A percentile compares a stretch with the other conserved stretches of the same genome.
Evolutionary conservation across 2,329 filamentous ascomycete species (phyloP).

Genomic region (Amesomyces nigricolor): DNA sequence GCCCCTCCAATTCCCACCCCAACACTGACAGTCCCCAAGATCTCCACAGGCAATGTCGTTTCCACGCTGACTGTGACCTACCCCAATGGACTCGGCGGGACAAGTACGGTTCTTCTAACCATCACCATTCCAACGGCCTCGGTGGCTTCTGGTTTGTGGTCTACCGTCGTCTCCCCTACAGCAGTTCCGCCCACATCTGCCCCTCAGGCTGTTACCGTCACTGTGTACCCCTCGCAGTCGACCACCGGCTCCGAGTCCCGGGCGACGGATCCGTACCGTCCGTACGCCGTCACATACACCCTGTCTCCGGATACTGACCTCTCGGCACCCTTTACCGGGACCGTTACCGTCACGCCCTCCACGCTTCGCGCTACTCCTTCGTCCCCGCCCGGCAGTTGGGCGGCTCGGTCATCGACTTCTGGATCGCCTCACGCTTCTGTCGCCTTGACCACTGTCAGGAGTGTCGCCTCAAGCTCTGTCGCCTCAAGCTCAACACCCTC

Average conservation of each 20-base stretch:
- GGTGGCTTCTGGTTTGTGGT: slow-evolving; percentile 14
- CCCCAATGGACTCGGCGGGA: slow-evolving; percentile 6
- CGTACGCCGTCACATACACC: slow-evolving; percentile 21
- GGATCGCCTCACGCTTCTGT: too few species aligned
- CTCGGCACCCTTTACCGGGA: slow-evolving; percentile 18
- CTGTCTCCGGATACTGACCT: slow-evolving; percentile 14
- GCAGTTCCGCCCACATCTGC: slow-evolving; percentile 9
- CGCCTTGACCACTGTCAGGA: too few species aligned
- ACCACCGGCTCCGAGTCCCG: not conserved
- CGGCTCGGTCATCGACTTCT: not conserved
- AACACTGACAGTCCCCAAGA: slow-evolving; percentile 4
- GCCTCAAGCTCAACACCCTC: too few species aligned
- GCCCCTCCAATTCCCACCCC: not conserved
- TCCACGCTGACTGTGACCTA: slow-evolving; percentile 19
- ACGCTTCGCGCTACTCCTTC: not conserved
- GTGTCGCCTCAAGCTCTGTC: too few species aligned
- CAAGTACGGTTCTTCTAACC: slow-evolving; percentile 15
- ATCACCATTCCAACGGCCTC: slow-evolving; percentile 18
- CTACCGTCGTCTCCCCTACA: slow-evolving; percentile 18
- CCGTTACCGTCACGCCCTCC: slow-evolving; percentile 20
- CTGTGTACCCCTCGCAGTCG: slow-evolving; percentile 6
- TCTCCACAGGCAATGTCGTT: slow-evolving; percentile 3
- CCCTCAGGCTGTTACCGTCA: slow-evolving; percentile 20
- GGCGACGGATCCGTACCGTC: not conserved
- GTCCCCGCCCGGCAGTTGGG: not conserved